Percentiles rank a stretch among this genome's conserved stretches.
Evolutionary conservation across 1,139 yeast species (phyloP).

Genomic region (Candida buenavistaensis): DNA sequence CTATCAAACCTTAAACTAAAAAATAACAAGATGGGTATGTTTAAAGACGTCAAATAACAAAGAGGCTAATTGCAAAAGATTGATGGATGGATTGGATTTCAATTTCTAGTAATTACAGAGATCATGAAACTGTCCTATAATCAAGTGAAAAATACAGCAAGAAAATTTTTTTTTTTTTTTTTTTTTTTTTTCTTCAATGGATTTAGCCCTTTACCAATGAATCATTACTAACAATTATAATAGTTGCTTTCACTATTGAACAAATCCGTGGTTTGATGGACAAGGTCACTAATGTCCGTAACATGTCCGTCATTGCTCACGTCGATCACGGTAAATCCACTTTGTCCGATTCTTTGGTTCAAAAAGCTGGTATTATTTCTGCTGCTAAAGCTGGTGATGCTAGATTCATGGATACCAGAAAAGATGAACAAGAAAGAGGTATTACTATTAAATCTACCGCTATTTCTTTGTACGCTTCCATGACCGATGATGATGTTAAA

Average conservation of each 20-base stretch:
- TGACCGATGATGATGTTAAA: slow-evolving; percentile 88
- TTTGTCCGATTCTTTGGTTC: slow-evolving; percentile 97
- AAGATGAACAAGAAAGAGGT: slow-evolving; percentile 99
- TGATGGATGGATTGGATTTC: neutral
- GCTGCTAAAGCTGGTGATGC: slow-evolving; percentile 99
- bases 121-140: neutral
- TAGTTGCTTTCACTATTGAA: slow-evolving; percentile 77
- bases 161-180: slow-evolving; percentile 1
- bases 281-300: slow-evolving; percentile 97
- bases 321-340: slow-evolving; percentile 99
- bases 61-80: no score
- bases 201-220: neutral
- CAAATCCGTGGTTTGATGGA: slow-evolving; percentile 99
- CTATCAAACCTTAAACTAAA: slow-evolving; percentile 15
- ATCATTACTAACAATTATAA: slow-evolving; percentile 11
- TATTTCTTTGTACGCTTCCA: slow-evolving; percentile 89
- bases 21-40: slow-evolving; percentile 43
- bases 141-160: neutral
- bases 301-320: slow-evolving; percentile 97
- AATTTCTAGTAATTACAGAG: no score
- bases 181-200: neutral
- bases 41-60: no score
- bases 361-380: slow-evolving; percentile 98
- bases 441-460: slow-evolving; percentile 99
- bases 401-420: slow-evolving; percentile 99